Evolutionary conservation across 108 stramenopile genomes (phyloP).

Genomic region (Cylindrotheca fusiformis): DNA sequence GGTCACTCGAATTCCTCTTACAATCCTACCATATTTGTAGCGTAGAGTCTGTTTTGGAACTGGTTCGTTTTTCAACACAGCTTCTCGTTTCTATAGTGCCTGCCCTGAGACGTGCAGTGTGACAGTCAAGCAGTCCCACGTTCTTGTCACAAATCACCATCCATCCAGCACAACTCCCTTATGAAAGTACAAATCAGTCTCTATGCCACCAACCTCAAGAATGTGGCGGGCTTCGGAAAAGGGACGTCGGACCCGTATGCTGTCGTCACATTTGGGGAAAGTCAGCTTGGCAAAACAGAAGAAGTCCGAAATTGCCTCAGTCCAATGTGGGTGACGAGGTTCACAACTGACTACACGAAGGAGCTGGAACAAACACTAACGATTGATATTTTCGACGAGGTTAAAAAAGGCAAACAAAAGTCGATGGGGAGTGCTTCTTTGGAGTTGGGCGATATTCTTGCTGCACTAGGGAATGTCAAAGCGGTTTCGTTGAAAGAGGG

Average conservation of each 20-base stretch:
- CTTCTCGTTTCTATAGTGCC: too few relatives aligned
- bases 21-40: too few relatives aligned
- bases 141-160: too few relatives aligned
- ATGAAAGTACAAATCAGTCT: constrained; percentile 47
- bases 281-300: constrained; percentile 70
- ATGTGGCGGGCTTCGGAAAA: constrained; percentile 64
- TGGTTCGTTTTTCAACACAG: too few relatives aligned
- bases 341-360: constrained; percentile 57
- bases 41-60: too few relatives aligned
- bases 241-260: constrained; percentile 75
- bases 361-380: constrained; percentile 51
- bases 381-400: constrained; percentile 47
- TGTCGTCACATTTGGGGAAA: constrained; percentile 56
- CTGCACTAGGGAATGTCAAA: constrained; percentile 59
- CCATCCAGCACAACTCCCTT: too few relatives aligned
- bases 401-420: constrained; percentile 31
- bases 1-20: too few relatives aligned
- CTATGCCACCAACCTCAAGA: constrained; percentile 59
- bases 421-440: constrained; percentile 62
- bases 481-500: constrained; percentile 63
- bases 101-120: too few relatives aligned
- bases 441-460: constrained; percentile 73
- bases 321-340: constrained; percentile 59
- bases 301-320: constrained; percentile 61
- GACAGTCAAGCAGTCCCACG: too few relatives aligned